Base-by-base conservation (phyloP, 345 rosid species). In the Jatropha curcas region DNA sequence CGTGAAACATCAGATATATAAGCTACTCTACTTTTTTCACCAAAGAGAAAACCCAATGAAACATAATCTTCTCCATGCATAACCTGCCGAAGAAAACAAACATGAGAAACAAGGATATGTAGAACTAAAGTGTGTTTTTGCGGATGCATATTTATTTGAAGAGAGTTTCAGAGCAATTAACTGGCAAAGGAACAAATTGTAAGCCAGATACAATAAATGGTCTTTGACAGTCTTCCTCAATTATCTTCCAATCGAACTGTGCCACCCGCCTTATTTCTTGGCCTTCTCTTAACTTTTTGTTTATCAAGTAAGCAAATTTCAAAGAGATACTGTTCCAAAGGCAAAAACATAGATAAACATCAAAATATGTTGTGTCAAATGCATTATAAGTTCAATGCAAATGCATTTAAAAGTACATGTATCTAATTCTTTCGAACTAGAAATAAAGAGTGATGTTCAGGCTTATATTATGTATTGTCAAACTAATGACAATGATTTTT, bases 1-100 rank as follows among this genome's bases (percentile, higher is more conserved):
- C 98, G 89, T 58, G 99, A 95, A 59, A 95, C 92, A 82, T 95
- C 99, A 28, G 96, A 95, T 84, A 95, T 86, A 81, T 95, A 95
- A 5, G 96, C 99, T 65, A 95, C 89, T 82, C 88, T 86, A 68
- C 67, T 76, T 71, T 84, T 88, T 73, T 87, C 86, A 5, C 99
- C 99, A 77, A 95, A 95, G 58, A 92, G 99, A 74, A 84, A 95
- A 77, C 99, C 98, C 65, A 95, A 83, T 70, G 78, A 89, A 60
- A 95, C 67, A 79, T 92, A 95, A 66, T 95, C 99, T 88, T 92
- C 99, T 80, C 99, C 99, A 82, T 95, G 99, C 97, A 95, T 91
- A 78, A 95, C 99, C 99, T 95, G 71, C 46, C 43, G 13, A 4
- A 59, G 13, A 60, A 48, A 57, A 62, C 67, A 64, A 10, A 64